Evolutionary conservation across 2,329 filamentous ascomycete genomes (phyloP).

Genomic region (Gaeumannomyces tritici): DNA sequence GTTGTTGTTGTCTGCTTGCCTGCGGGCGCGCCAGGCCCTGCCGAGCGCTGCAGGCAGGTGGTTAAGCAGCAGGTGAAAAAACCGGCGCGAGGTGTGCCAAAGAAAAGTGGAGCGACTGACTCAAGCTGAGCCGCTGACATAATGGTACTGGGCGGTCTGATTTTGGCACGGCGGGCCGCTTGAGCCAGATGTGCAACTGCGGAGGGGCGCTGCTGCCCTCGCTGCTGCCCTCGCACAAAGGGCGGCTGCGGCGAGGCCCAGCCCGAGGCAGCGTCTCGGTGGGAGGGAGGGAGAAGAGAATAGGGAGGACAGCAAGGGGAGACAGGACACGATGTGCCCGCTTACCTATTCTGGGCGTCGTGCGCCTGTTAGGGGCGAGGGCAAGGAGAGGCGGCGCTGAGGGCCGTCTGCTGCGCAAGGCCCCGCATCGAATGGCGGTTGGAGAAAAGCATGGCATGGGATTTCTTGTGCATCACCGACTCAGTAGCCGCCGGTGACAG

Average conservation of each 20-base stretch:
- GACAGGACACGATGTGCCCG: background rate
- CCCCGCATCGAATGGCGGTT: background rate
- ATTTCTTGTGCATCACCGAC: background rate
- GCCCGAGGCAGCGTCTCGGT: too few relatives aligned
- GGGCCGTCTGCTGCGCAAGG: background rate
- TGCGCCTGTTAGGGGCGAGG: background rate
- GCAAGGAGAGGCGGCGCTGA: background rate
- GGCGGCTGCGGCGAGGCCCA: background rate
- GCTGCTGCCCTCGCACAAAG: background rate
- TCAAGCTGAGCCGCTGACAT: background rate
- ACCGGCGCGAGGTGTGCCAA: background rate
- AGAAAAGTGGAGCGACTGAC: background rate
- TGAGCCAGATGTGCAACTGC: background rate
- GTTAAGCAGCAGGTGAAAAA: background rate
- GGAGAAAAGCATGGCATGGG: background rate
- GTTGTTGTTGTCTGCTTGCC: constrained; percentile 1
- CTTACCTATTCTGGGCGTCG: background rate
- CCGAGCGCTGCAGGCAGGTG: background rate
- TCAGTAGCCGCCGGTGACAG: too few relatives aligned
- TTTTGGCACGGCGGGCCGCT: background rate
- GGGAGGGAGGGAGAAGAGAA: background rate
- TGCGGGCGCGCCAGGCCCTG: background rate
- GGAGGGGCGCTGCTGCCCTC: background rate
- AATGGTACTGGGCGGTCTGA: too few relatives aligned
- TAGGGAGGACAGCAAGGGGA: background rate